Conservation (phyloP, 257 asterid genomes). For the Rehmannia glutinosa region DNA sequence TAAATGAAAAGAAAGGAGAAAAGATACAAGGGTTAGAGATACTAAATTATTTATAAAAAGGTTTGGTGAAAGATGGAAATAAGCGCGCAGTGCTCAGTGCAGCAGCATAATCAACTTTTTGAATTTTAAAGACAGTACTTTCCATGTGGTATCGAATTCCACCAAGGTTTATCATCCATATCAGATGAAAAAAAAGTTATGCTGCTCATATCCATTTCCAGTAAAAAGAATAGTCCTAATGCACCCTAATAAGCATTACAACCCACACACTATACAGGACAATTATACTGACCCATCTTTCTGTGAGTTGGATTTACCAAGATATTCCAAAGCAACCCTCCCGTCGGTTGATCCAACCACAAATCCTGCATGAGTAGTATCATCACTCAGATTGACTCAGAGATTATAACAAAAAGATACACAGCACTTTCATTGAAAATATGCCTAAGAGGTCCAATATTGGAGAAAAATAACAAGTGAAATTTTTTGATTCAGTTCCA, state of each 20-base stretch:
- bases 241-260: neutral
- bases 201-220: neutral
- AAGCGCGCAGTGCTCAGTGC: neutral
- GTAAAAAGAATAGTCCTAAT: neutral
- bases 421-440: neutral
- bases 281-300: conserved; percentile 64
- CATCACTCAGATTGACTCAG: conserved; percentile 8
- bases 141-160: neutral
- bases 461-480: neutral
- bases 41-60: neutral
- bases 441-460: neutral
- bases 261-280: too few species aligned
- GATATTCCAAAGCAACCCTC: conserved; percentile 65
- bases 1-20: neutral
- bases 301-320: conserved; percentile 30
- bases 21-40: neutral
- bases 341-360: conserved; percentile 84
- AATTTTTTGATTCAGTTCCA: neutral
- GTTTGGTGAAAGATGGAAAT: neutral
- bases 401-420: conserved; percentile 10
- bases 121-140: neutral
- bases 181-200: neutral
- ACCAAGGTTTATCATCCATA: neutral
- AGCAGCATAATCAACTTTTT: neutral
- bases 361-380: conserved; percentile 60